Evolutionary conservation across 2,329 filamentous ascomycete species (phyloP), one percentile per base, ranked within the genome.

Genomic region (Meredithiella fracta): DNA sequence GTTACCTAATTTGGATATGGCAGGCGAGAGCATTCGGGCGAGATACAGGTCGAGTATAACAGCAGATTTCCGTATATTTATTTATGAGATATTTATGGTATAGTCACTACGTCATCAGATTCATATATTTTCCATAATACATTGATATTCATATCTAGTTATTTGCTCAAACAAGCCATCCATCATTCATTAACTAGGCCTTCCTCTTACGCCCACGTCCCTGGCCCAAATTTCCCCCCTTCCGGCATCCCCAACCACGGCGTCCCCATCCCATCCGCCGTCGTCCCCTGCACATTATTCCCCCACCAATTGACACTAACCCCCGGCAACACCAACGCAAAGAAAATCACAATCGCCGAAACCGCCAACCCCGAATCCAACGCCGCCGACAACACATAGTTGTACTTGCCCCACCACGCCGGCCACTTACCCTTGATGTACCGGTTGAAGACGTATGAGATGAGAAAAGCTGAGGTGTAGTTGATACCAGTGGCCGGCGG

Each of bases 341-440:
- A 64, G n/a, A 62, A 62, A 60, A 76, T 74, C 47, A 80, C 70
- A 44, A 80, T 64, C 51, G 80, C 73, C 22, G 74, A 73, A 20
- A 81, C 63, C 0, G 74, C 75, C 1, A 78, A 71, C 11, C 77
- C 78, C 42, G 75, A 73, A 54, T 80, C 77, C 44, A 81, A 68
- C 1, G 73, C 76, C 0, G 77, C 77, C 5, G 77, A 78, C 0
- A 77, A 67, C 53, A 78, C 69, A 58, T 79, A 81, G 65, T 79
- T 81, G 67, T 79, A 80, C 53, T 69, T 69, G 54, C 58, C 71
- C 77, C 77, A 80, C 77, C 76, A 79, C 22, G 73, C 75, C 11
- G 69, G 67, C 65, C 66, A 77, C 51, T 69, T 67, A 57, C 70
- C 65, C 53, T 71, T 71, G 58, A 79, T 72, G 53, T 65, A 71